Base-by-base conservation (phyloP, 176 grass and related monocot genomes). In the Rhynchospora pubera region DNA sequence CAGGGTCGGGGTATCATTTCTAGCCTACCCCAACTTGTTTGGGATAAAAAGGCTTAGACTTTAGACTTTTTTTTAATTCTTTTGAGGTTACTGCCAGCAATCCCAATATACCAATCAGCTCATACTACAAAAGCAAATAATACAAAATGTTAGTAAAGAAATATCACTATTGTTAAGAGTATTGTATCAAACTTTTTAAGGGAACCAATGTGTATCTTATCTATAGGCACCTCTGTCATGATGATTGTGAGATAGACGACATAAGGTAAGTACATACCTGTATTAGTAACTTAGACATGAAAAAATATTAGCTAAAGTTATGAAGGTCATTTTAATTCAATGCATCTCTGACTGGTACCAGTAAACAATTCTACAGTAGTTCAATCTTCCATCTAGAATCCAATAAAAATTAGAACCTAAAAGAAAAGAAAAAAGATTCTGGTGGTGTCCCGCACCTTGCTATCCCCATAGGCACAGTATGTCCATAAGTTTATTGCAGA, bases 171-270 rank as follows among this genome's bases (percentile, higher is more conserved):
- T 57, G 51, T 16, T 53, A 52, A 21, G 13, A 72, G 9, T 34
- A 75, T n/a, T 13, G 47, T 51, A 26, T 8, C 21, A 24, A 7
- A n/a, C 22, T 70, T 62, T 3, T 6, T n/a, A n/a, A 26, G 22
- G 22, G 21, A 28, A 7, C 1, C 52, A 75, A 75, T 28, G 10
- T 66, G 50, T 76, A 84, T 51, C 82, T 84, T 84, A 62, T 76
- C 61, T 7, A 84, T 67, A 50, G 85, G 85, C 7, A 47, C 82
- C 45, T 86, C 78, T 58, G 78, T 86, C 78, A 86, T 82, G 85
- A 86, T 76, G 67, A 86, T 86, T 3, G 78, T 86, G 39, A 86
- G 24, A 68, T 80, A 86, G 24, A 78, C 85, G 48, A 82, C 85
- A 74, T 86, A 81, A 21, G 78, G 85, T 74, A 82, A 86, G n/a